A percentile compares a stretch with the other conserved stretches of the same genome.
Conservation (phyloP, 176 grass and related monocot genomes). For the Bromus sterilis region DNA sequence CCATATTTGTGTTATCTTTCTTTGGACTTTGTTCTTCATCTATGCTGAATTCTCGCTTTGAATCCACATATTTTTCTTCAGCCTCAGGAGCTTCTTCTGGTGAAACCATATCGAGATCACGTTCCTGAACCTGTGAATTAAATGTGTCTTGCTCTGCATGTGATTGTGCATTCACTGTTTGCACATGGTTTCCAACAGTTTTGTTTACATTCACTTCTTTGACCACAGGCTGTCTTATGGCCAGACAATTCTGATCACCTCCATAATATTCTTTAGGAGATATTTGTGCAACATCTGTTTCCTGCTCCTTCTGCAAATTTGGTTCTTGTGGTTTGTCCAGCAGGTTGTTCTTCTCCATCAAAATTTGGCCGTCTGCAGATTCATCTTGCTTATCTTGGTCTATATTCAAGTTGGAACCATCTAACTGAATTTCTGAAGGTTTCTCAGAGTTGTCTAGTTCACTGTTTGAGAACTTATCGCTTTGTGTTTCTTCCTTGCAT, state of each 20-base stretch:
- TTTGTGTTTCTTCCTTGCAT: slow-evolving; percentile 13
- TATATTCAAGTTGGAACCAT: slow-evolving; percentile 1
- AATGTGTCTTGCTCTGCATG: slow-evolving; percentile 12
- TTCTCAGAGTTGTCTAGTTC: slow-evolving; percentile 4
- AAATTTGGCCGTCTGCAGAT: not conserved
- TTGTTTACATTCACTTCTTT: slow-evolving; percentile 26
- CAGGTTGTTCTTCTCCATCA: slow-evolving; percentile 7
- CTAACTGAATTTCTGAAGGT: slow-evolving; percentile 2
- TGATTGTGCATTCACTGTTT: slow-evolving; percentile 21
- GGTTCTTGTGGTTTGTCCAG: slow-evolving; percentile 15
- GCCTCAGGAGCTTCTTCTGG: slow-evolving; percentile 9
- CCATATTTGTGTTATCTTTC: slow-evolving; percentile 19
- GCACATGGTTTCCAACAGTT: slow-evolving; percentile 8
- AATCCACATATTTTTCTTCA: slow-evolving; percentile 25
- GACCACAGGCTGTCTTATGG: not conserved
- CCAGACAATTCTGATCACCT: slow-evolving; percentile 15
- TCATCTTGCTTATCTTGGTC: slow-evolving; percentile 35
- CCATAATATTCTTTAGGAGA: slow-evolving; percentile 10
- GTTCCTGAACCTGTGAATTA: slow-evolving; percentile 29
- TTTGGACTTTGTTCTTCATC: slow-evolving; percentile 32
- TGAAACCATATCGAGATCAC: slow-evolving; percentile 23
- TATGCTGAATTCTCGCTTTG: slow-evolving; percentile 25
- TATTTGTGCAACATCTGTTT: slow-evolving; percentile 4
- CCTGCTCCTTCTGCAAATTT: slow-evolving; percentile 10
- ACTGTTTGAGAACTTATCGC: not conserved